Evolutionary conservation across 352 stramenopile genomes (phyloP), one percentile per base, ranked within the genome.

Genomic region (Pythium sukuiense): DNA sequence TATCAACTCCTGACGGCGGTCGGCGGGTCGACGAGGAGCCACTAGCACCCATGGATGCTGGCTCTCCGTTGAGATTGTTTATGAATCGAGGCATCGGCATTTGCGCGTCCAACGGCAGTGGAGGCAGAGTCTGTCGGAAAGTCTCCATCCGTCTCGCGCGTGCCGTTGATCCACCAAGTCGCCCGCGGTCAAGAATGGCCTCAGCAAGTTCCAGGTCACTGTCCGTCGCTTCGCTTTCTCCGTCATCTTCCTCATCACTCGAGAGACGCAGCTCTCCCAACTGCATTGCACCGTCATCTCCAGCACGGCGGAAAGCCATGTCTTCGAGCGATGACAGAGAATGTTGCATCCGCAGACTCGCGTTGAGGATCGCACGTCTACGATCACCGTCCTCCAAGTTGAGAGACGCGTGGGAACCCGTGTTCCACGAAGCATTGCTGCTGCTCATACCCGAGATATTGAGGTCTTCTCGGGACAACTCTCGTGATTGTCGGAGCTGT

Each of bases 131-230:
- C 12, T 69, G 60, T 30, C 50, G 60, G 6, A 73, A 55, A 29
- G 39, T 59, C 37, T 73, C 60, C 24, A 69, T 59, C 6, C 61
- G 57, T 1, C 41, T 39, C 6, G 52, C 26, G 9, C 33, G 4
- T 24, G 59, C 29, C 6, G 49, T 41, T 9, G 57, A 58, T 13
- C 30, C 33, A 30, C 49, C 58, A 20, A 29, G 52, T 3, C 29
- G 55, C 13, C 29, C 33, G 43, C 39, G 56, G 16, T 65, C 52
- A 4, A 72, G 46, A 50, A 61, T 71, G 2, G 59, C 48, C 16
- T 72, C 67, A 13, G 66, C 62, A 6, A 74, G 55, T 54, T 70
- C 62, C 20, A 74, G n/a, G 39, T 74, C 68, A 54, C 61, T 74
- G 24, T 70, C 68, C 0, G 68, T 68, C 20, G 35, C 49, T 9